Percentiles rank a stretch among this genome's conserved stretches.
Evolutionary conservation across 2,329 filamentous ascomycete species (phyloP).

Genomic region (Aureobasidium zeae): DNA sequence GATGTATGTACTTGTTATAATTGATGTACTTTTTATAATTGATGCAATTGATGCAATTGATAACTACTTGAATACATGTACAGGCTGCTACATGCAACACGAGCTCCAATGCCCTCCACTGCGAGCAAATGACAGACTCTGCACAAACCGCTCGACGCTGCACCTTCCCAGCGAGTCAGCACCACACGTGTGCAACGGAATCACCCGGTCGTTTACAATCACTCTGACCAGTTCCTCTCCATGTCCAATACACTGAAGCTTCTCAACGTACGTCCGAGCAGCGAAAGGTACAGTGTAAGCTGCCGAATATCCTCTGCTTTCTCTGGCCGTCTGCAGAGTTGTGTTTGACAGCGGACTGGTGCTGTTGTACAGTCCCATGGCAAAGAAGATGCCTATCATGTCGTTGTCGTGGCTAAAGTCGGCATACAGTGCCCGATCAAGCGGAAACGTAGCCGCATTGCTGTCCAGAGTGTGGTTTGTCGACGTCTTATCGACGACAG

Average conservation of each 20-base stretch:
- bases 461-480: conserved; percentile 71
- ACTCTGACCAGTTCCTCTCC: conserved; percentile 65
- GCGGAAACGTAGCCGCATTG: conserved; percentile 60
- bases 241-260: conserved; percentile 58
- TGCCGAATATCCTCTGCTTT: conserved; percentile 61
- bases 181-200: conserved; percentile 60
- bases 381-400: conserved; percentile 67
- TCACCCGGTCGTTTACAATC: conserved; percentile 74
- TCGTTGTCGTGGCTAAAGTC: conserved; percentile 92
- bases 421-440: conserved; percentile 60
- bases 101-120: conserved; percentile 62
- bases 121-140: conserved; percentile 65
- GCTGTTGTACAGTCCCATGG: conserved; percentile 67
- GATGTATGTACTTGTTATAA: too few species aligned
- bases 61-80: too few species aligned
- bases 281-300: conserved; percentile 77
- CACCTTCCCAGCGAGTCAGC: conserved; percentile 65
- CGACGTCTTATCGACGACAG: conserved; percentile 63
- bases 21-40: too few species aligned
- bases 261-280: conserved; percentile 75
- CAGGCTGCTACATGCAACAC: too few species aligned
- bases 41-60: too few species aligned
- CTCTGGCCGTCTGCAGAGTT: conserved; percentile 41
- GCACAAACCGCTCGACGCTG: conserved; percentile 57
- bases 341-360: conserved; percentile 42